A percentile compares a stretch with the other conserved stretches of the same genome.
phyloP scores from a whole-genome alignment of 768 basidiomycete species.

The Psilocybe subaeruginosa region DNA sequence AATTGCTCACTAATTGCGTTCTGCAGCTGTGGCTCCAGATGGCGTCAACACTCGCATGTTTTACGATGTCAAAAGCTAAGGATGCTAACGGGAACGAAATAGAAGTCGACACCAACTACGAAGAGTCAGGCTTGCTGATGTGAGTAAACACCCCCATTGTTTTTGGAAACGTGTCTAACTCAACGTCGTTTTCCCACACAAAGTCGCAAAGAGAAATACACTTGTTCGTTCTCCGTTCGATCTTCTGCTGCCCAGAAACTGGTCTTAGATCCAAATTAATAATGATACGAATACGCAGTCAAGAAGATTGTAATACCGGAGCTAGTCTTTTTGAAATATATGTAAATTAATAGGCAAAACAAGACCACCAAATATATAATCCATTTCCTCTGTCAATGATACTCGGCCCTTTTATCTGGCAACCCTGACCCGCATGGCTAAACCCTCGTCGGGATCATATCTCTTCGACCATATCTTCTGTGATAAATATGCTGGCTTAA shows the following conservation, averaged over 20 bases:
- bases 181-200: not conserved
- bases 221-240: not conserved
- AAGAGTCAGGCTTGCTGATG: constrained; percentile 12
- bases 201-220: not conserved
- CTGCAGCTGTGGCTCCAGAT: constrained; percentile 22
- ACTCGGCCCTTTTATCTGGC: too few relatives aligned
- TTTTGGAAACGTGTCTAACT: not conserved
- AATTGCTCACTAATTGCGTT: not conserved
- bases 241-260: not conserved
- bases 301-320: too few relatives aligned
- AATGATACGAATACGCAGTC: too few relatives aligned
- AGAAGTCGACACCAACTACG: constrained; percentile 21
- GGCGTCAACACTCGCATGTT: constrained; percentile 27
- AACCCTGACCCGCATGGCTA: too few relatives aligned
- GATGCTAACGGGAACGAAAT: constrained; percentile 38
- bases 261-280: not conserved
- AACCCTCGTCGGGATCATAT: too few relatives aligned
- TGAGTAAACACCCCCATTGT: not conserved
- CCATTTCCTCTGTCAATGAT: too few relatives aligned
- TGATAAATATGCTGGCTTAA: too few relatives aligned
- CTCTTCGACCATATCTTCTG: too few relatives aligned
- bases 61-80: constrained; percentile 34
- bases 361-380: too few relatives aligned
- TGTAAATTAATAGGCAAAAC: too few relatives aligned
- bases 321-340: too few relatives aligned